Conservation (phyloP, 352 stramenopile genomes). For the Globisporangium rhizosaccharum region DNA sequence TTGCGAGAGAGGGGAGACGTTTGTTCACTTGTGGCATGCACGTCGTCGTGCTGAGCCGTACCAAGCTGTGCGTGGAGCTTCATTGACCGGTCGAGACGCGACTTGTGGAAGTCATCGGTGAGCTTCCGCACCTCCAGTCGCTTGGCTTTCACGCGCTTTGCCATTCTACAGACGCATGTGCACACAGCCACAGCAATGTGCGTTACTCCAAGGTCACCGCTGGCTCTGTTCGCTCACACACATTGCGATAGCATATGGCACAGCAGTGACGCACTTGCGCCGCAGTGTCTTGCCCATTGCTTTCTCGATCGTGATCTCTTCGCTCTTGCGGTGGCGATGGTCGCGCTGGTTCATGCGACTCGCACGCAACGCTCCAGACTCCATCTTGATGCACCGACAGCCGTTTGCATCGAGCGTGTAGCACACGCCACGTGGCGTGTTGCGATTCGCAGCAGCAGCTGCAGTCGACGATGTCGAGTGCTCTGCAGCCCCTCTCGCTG, state of each 20-base stretch:
- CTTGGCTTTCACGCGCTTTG: constrained; percentile 46
- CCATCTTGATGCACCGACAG: constrained; percentile 69
- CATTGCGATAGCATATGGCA: background rate
- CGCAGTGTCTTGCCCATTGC: constrained; percentile 47
- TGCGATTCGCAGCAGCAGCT: background rate
- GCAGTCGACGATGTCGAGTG: constrained; percentile 4
- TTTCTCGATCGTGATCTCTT: constrained; percentile 53
- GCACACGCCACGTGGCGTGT: constrained; percentile 53
- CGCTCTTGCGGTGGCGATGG: constrained; percentile 13
- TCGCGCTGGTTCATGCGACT: constrained; percentile 4
- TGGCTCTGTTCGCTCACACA: background rate
- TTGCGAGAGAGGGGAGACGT: no score
- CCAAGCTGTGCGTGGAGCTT: constrained; percentile 50
- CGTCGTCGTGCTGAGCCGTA: constrained; percentile 5
- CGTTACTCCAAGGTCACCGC: background rate
- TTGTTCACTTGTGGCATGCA: background rate
- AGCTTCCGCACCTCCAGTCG: constrained; percentile 35
- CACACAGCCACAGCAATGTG: background rate
- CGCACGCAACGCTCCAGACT: constrained; percentile 22
- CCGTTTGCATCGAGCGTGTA: constrained; percentile 63
- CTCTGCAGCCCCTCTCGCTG: background rate
- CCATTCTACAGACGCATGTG: constrained; percentile 30
- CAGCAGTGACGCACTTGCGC: constrained; percentile 39
- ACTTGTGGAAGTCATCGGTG: constrained; percentile 42
- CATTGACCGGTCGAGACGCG: constrained; percentile 27